Percentiles rank a stretch among this genome's conserved stretches.
These are phyloP conservation scores for Penicillium riverlandense DNA, from an alignment of 495 filamentous ascomycete species.

Conservation along the genomic window DNA sequence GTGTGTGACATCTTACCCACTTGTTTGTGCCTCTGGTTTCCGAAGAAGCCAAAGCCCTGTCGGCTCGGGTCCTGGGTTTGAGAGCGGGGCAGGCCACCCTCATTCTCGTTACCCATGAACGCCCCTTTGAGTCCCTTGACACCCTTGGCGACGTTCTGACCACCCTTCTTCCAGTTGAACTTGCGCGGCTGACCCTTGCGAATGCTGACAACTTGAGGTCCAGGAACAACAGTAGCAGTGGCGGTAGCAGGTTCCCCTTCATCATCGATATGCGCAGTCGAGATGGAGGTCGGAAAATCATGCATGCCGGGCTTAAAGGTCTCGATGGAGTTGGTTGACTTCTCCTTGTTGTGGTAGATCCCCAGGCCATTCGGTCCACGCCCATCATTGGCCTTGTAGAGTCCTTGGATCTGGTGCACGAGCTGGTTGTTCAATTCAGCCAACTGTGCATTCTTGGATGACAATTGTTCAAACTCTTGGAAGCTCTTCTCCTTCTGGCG, in stretches of 20 bases:
- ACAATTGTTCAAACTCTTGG: conserved; percentile 91
- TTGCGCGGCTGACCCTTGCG: conserved; percentile 88
- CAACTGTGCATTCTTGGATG: conserved; percentile 86
- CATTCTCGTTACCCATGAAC: conserved; percentile 48
- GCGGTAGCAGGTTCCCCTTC: conserved; percentile 62
- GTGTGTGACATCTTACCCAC: conserved; percentile 44
- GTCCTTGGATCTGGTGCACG: conserved; percentile 86
- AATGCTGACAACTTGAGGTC: conserved; percentile 87
- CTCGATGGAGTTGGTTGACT: conserved; percentile 61
- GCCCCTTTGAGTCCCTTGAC: conserved; percentile 90
- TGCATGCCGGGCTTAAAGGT: conserved; percentile 40
- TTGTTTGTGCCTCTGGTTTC: conserved; percentile 44
- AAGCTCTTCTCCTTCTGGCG: conserved; percentile 84
- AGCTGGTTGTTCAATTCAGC: conserved; percentile 91
- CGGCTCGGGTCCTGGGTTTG: conserved; percentile 48
- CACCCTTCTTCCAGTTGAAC: conserved; percentile 98
- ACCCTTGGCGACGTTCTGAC: conserved; percentile 86
- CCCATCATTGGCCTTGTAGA: conserved; percentile 71
- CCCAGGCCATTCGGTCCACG: conserved; percentile 68
- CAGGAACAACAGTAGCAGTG: conserved; percentile 60
- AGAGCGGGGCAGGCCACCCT: conserved; percentile 36
- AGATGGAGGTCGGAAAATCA: conserved; percentile 44
- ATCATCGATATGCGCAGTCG: conserved; percentile 52
- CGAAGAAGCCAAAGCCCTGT: conserved; percentile 72
- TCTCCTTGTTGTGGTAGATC: conserved; percentile 69